These are phyloP conservation scores for Kitagawia praeruptora DNA, from an alignment of 129 eudicot species.

Conservation along the genomic window DNA sequence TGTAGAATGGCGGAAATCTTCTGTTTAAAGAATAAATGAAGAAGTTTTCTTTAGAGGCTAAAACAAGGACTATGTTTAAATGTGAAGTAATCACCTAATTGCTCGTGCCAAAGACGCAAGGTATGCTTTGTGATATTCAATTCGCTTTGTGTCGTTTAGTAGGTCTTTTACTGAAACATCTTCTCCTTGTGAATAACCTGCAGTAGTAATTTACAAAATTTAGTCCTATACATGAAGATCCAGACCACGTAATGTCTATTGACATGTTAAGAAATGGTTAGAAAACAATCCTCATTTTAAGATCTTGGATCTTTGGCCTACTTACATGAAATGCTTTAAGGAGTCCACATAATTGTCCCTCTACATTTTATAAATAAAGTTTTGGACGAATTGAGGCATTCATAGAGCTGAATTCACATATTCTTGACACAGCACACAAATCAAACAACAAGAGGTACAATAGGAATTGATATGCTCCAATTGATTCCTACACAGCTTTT, in stretches of 20 bases:
- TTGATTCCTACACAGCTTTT: not conserved
- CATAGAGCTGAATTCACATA: not conserved
- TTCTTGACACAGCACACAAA: not conserved
- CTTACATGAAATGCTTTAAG: not conserved
- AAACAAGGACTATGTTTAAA: not conserved
- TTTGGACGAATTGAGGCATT: not conserved
- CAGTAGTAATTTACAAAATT: not conserved
- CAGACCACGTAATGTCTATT: not conserved
- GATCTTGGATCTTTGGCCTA: not conserved
- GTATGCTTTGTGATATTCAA: slow-evolving; percentile 50
- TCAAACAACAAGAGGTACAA: not conserved
- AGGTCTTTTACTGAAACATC: slow-evolving; percentile 21
- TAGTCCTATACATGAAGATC: not conserved
- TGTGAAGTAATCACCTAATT: slow-evolving; percentile 33
- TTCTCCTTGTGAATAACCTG: slow-evolving; percentile 5
- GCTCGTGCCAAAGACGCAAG: slow-evolving; percentile 54
- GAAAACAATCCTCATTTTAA: not conserved
- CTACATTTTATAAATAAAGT: not conserved
- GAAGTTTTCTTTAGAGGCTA: not conserved
- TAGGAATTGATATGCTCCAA: not conserved
- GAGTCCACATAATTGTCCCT: not conserved
- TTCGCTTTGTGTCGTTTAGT: slow-evolving; percentile 45
- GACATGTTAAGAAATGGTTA: not conserved
- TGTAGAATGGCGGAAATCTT: not conserved
- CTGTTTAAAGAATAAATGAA: not conserved